Evolutionary conservation across 2,329 filamentous ascomycete species (phyloP).

Genomic region (Fusarium secorum): DNA sequence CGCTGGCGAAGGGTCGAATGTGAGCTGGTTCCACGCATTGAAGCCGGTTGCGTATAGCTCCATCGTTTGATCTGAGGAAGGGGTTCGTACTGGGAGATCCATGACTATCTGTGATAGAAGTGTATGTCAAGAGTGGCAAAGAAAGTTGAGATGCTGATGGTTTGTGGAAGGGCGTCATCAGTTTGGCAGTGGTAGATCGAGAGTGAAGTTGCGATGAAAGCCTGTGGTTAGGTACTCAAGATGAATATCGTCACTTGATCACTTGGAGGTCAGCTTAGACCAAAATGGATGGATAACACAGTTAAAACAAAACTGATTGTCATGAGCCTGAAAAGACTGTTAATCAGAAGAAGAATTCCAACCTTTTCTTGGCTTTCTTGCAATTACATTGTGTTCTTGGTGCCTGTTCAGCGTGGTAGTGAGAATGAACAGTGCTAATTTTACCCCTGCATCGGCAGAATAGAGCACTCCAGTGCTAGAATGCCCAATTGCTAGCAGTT

Average conservation of each 20-base stretch:
- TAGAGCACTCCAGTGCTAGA: neutral
- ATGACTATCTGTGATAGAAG: neutral
- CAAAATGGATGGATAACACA: too few species aligned
- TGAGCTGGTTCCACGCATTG: conserved; percentile 66
- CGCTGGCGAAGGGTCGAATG: conserved; percentile 42
- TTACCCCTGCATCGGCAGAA: neutral
- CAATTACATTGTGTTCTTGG: neutral
- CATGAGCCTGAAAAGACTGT: neutral
- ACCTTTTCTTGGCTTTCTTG: neutral
- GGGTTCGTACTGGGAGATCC: conserved; percentile 17
- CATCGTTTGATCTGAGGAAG: conserved; percentile 44
- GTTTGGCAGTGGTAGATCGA: neutral
- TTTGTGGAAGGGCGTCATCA: neutral
- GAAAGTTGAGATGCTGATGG: too few species aligned
- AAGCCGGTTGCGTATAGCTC: conserved; percentile 63
- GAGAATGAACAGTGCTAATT: neutral
- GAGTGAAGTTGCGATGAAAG: neutral
- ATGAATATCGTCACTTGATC: neutral
- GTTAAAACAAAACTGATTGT: too few species aligned
- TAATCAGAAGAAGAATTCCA: neutral
- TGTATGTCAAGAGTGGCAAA: too few species aligned
- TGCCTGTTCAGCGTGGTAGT: neutral
- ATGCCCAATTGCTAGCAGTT: neutral
- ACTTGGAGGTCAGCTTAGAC: neutral
- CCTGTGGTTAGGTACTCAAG: neutral